These are phyloP conservation scores for Helichrysum umbraculigerum DNA, from an alignment of 129 eudicot species.

Conservation along the genomic window DNA sequence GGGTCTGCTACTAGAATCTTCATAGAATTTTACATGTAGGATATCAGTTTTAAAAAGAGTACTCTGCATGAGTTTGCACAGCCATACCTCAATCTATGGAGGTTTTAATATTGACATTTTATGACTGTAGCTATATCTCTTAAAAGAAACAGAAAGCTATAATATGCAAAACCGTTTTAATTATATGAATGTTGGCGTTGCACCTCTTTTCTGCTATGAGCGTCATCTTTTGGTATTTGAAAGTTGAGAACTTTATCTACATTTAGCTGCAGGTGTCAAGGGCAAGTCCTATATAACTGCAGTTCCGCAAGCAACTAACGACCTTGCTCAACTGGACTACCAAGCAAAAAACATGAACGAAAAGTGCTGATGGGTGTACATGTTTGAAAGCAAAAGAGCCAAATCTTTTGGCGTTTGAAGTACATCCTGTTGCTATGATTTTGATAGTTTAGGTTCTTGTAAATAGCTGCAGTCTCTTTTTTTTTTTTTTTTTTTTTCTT, in stretches of 20 bases:
- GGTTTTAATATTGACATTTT: background rate
- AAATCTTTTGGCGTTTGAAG: conserved; percentile 23
- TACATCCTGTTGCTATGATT: conserved; percentile 36
- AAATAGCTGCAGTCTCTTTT: conserved; percentile 27
- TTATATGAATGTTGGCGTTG: background rate
- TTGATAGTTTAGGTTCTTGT: conserved; percentile 42
- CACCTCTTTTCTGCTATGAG: background rate
- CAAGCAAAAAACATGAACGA: background rate
- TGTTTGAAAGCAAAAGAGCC: background rate
- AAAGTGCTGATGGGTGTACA: conserved; percentile 6
- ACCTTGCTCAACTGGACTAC: background rate
- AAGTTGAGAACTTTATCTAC: background rate
- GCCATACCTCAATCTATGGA: no score
- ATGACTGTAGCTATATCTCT: background rate
- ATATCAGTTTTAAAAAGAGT: background rate
- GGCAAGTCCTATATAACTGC: conserved; percentile 75
- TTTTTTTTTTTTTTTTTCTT: background rate
- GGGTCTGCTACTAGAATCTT: background rate
- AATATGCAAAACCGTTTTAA: background rate
- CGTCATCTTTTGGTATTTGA: background rate
- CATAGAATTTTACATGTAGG: background rate
- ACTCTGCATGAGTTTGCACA: background rate
- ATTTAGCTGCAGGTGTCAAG: conserved; percentile 55
- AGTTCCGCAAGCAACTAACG: conserved; percentile 13
- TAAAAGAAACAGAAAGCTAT: background rate